Base-by-base conservation (phyloP, 495 filamentous ascomycete genomes). In the Amorphotheca resinae region DNA sequence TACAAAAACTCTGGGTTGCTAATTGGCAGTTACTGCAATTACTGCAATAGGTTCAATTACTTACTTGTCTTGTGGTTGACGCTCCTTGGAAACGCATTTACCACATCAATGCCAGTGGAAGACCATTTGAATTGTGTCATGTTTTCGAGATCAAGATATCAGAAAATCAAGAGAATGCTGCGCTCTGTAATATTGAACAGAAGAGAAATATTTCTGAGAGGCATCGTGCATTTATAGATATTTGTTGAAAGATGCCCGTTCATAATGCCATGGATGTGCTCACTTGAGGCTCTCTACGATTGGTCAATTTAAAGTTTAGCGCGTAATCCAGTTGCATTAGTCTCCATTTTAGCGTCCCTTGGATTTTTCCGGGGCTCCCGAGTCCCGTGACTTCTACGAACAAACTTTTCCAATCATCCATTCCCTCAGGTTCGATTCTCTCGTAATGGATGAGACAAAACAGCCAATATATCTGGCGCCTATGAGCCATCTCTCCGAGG, bases 61-160 rank as follows among this genome's bases (percentile, higher is more conserved):
- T 41, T 38, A 63, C 61, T 54, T 53, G 58, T 62, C 44, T 44
- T 61, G 6, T 54, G 55, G 34, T 50, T 35, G 21, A 65, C 60
- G 9, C 60, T 51, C 11, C 58, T 48, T 0, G 59, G 59, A 44
- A 70, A 73, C 1, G 48, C 46, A 5, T 51, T 50, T 2, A 65
- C 65, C 5, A 72, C 69, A 38, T 63, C 58, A 1, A 62, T 55
- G 2, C 54, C 67, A 9, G 64, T 61, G 1, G 67, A 67, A 8
- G 32, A 34, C 32, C 32, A 34, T 34, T 34, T 4, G 14, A 34
- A 34, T 34, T 34, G 32, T 16, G 32, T n/a, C 32, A 34, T 34
- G 14, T 7, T 30, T 34, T 17, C 16, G 9, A 34, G 6, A 4
- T 34, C 16, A 17, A 34, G 32, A 7, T 14, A 17, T 34, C 6